Percentiles rank a stretch among this genome's conserved stretches.
phyloP scores from a whole-genome alignment of 192 early-diverging fungal species.

The Haplosporangium gracile region DNA sequence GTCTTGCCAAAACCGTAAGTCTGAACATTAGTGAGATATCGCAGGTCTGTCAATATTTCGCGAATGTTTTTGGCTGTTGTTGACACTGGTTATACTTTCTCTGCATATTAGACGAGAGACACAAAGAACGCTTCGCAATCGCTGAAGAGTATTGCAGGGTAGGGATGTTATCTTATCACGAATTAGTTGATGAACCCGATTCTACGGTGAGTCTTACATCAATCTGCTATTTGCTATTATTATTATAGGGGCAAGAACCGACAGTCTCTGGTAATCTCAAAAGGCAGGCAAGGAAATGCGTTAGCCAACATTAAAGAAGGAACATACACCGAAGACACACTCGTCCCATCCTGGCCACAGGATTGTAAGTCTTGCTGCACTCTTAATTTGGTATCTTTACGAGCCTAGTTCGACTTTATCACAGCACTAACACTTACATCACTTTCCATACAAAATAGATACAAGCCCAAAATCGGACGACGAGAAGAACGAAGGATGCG shows the following conservation, averaged over 20 bases:
- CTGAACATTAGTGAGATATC: not conserved
- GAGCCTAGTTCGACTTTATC: not conserved
- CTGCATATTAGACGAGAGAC: conserved; percentile 27
- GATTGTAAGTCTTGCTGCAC: conserved; percentile 19
- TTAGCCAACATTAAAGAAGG: conserved; percentile 34
- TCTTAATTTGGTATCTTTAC: not conserved
- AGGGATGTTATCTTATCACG: not conserved
- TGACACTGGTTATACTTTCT: not conserved
- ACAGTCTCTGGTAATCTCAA: conserved; percentile 30
- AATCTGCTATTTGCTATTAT: not conserved
- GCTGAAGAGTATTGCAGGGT: conserved; percentile 41
- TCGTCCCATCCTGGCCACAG: not conserved
- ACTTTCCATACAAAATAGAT: not conserved
- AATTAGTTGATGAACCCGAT: not conserved
- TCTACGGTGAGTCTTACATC: not conserved
- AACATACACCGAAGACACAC: conserved; percentile 27
- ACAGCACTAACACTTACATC: not conserved
- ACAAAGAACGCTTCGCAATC: conserved; percentile 50
- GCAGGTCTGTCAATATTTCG: not conserved
- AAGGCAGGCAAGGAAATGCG: conserved; percentile 24
- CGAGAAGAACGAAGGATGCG: conserved; percentile 34
- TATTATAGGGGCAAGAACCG: conserved; percentile 39
- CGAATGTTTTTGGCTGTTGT: not conserved
- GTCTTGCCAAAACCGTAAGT: conserved; percentile 47
- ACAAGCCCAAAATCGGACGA: conserved; percentile 26